phyloP scores from a whole-genome alignment of 331 rosid species.

The Quercus lobata region DNA sequence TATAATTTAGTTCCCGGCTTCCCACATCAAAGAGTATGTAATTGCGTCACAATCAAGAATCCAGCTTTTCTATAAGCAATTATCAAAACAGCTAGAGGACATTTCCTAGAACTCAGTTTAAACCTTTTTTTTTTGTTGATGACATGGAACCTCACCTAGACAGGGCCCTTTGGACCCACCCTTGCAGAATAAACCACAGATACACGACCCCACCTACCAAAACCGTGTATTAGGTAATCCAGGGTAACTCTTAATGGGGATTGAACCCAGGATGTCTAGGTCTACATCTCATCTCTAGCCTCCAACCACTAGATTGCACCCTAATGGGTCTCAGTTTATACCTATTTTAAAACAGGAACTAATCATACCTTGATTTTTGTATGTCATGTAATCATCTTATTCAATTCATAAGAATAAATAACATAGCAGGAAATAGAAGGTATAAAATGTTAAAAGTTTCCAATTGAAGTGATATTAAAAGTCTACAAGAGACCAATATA shows the following conservation, averaged over 20 bases:
- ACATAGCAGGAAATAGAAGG: not conserved
- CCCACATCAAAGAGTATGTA: not conserved
- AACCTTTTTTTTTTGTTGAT: not conserved
- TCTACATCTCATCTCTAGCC: too few species aligned
- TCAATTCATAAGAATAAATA: constrained; percentile 7
- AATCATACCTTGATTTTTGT: not conserved
- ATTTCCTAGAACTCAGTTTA: constrained; percentile 9
- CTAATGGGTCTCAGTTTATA: too few species aligned
- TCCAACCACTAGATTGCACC: too few species aligned
- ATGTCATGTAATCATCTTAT: not conserved
- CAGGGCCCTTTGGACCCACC: too few species aligned
- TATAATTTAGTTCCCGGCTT: constrained; percentile 1
- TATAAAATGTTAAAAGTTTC: not conserved
- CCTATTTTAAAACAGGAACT: constrained; percentile 3
- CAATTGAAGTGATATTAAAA: not conserved
- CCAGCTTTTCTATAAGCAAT: not conserved
- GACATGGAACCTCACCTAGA: too few species aligned
- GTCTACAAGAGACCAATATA: not conserved
- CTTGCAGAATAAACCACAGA: too few species aligned
- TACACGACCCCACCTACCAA: too few species aligned
- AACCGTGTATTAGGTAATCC: too few species aligned
- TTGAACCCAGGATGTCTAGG: too few species aligned
- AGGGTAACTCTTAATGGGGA: too few species aligned
- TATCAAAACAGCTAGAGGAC: constrained; percentile 8
- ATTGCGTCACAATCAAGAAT: constrained; percentile 8